Base-by-base conservation (phyloP, 2,329 filamentous ascomycete genomes). In the Cercospora sesami region DNA sequence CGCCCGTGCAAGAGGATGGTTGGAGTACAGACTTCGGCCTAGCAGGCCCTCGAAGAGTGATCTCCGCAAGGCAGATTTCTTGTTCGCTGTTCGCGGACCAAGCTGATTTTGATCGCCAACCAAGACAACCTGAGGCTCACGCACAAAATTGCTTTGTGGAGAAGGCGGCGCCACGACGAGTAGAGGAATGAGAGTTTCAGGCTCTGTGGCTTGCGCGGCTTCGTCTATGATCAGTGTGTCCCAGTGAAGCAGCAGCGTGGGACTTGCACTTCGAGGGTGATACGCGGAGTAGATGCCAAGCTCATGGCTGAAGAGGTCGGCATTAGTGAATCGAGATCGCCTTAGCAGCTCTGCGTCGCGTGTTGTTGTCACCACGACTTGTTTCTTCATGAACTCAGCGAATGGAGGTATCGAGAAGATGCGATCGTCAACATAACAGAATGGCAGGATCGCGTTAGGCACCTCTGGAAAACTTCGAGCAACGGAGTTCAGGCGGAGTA, bases 21-120 rank as follows among this genome's bases (percentile, higher is more conserved):
- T 68, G 21, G 18, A n/a, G 62, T 75, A 75, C 26, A 74, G 39
- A 23, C 70, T 63, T 21, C 71, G 65, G 2, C 33, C 33, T 8
- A 75, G 71, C 10, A 75, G 53, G 18, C 74, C 69, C 48, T 75
- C 74, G 60, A 75, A 75, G 1, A 74, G 66, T 7, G 72, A 73
- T 14, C 45, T 71, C 55, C 72, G 70, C 18, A 74, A 64, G 0
- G 59, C 57, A 4, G 64, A 23, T 21, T 28, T 59, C 45, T 72
- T 75, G 39, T 68, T 75, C 6, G 72, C 73, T 26, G 74, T 75
- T 5, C 74, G 71, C 14, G 74, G 72, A 18, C 73, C 73, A 5
- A 75, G 71, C 42, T 75, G 74, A 42, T 75, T 66, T 23, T 75
- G 72, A 51, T 75, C 74, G 14, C 74, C 72, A 3, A 74, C 74